Conservation (phyloP, 345 rosid genomes). For the Eucalyptus paniculata region DNA sequence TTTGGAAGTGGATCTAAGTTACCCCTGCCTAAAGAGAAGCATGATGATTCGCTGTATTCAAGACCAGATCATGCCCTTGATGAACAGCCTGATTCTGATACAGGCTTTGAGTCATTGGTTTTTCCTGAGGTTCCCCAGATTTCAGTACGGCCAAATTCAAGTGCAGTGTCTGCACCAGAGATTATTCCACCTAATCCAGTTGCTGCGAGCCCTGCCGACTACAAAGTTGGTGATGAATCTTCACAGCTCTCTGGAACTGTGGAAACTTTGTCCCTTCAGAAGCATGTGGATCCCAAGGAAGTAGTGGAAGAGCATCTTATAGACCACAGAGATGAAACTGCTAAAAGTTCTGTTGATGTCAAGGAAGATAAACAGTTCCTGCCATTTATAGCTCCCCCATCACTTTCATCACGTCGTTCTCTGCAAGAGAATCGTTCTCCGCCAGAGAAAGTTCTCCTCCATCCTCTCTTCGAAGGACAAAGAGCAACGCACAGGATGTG, state of each 20-base stretch:
- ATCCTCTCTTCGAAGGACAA: constrained; percentile 7
- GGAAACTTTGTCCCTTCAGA: constrained; percentile 9
- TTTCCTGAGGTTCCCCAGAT: constrained; percentile 75
- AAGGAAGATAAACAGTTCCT: constrained; percentile 48
- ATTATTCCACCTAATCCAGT: constrained; percentile 1
- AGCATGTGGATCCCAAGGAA: constrained; percentile 15
- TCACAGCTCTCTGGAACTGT: constrained; percentile 1
- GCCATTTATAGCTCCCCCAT: constrained; percentile 45
- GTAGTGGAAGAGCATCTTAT: constrained; percentile 9
- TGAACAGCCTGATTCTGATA: constrained; percentile 45
- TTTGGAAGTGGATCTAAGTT: constrained; percentile 62
- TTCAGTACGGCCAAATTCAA: constrained; percentile 19
- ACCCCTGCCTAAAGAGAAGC: constrained; percentile 64
- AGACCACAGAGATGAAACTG: constrained; percentile 12
- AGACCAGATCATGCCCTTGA: constrained; percentile 6
- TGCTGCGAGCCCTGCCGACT: neutral
- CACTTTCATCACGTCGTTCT: constrained; percentile 13
- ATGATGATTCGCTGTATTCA: constrained; percentile 30
- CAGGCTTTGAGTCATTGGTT: constrained; percentile 36
- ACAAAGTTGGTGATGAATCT: constrained; percentile 10
- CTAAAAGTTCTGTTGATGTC: constrained; percentile 2
- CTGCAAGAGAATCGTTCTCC: constrained; percentile 7
- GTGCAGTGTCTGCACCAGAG: constrained; percentile 26
- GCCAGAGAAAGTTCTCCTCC: neutral
- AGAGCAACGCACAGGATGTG: constrained; percentile 27